phyloP scores from a whole-genome alignment of 1,139 yeast species.

The Cylindricascospora bacillispora region DNA sequence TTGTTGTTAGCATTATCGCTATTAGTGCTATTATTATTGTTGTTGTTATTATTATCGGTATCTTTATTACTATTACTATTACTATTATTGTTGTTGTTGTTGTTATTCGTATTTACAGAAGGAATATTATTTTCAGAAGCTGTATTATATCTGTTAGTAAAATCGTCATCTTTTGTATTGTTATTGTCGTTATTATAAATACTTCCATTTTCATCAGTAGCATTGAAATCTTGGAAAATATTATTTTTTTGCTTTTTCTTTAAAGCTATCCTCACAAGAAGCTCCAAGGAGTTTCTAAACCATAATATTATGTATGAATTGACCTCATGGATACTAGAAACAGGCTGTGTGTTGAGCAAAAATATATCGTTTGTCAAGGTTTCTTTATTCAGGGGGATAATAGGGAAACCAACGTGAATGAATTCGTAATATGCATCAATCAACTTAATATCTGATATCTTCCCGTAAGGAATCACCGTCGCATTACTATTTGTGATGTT shows the following conservation, averaged over 20 bases:
- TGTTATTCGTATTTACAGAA: neutral
- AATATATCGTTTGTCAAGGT: conserved; percentile 26
- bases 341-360: conserved; percentile 25
- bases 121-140: conserved; percentile 1
- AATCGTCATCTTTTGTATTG: too few species aligned
- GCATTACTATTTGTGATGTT: conserved; percentile 4
- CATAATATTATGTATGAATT: conserved; percentile 34
- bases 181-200: conserved; percentile 3
- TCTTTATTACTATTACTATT: conserved; percentile 1
- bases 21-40: neutral
- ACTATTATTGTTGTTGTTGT: conserved; percentile 1
- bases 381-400: conserved; percentile 39
- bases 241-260: conserved; percentile 15
- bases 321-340: conserved; percentile 29
- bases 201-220: conserved; percentile 3
- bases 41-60: neutral
- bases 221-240: conserved; percentile 7
- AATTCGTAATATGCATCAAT: conserved; percentile 37
- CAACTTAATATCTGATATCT: conserved; percentile 22
- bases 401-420: conserved; percentile 44
- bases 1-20: conserved; percentile 1
- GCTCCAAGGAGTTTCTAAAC: conserved; percentile 39
- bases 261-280: conserved; percentile 31
- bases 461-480: conserved; percentile 13
- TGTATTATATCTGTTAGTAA: neutral